These are phyloP conservation scores for Millerago galiae DNA, from an alignment of 805 yeast species.

Conservation along the genomic window DNA sequence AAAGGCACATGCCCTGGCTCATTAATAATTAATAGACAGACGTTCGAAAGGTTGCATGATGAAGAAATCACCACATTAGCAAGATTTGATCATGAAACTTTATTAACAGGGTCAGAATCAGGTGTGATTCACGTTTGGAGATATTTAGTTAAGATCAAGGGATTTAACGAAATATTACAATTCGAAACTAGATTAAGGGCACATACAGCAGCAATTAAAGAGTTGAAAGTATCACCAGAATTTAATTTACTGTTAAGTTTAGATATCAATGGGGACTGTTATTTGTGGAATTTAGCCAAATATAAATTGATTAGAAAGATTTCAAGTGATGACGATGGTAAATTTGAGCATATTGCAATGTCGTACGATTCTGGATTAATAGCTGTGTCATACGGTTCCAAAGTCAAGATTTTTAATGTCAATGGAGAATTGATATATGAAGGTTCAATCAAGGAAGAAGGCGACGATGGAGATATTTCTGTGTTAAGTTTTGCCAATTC, in stretches of 20 bases:
- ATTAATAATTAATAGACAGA: constrained; percentile 18
- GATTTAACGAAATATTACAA: constrained; percentile 27
- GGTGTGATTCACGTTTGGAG: constrained; percentile 61
- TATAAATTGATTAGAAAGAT: constrained; percentile 40
- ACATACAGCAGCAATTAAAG: constrained; percentile 41
- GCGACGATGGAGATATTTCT: constrained; percentile 15
- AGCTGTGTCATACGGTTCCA: constrained; percentile 26
- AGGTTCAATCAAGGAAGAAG: constrained; percentile 9
- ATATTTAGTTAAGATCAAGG: constrained; percentile 12
- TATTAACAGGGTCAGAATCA: constrained; percentile 38
- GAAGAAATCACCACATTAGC: constrained; percentile 24
- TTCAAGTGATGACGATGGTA: constrained; percentile 8
- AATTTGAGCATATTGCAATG: constrained; percentile 32
- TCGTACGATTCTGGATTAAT: constrained; percentile 53
- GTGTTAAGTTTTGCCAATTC: constrained; percentile 25
- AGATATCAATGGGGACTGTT: constrained; percentile 48
- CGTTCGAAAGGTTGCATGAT: constrained; percentile 27
- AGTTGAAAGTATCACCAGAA: constrained; percentile 43
- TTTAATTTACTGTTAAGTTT: constrained; percentile 50
- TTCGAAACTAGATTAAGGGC: constrained; percentile 48
- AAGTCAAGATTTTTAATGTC: constrained; percentile 38
- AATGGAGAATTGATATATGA: constrained; percentile 43
- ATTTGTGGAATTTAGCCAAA: constrained; percentile 60
- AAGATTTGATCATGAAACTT: constrained; percentile 19
- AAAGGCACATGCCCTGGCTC: constrained; percentile 19